A percentile compares a stretch with the other conserved stretches of the same genome.
These are phyloP conservation scores for Mycotypha africana DNA, from an alignment of 371 early-diverging fungal species.

Conservation along the genomic window DNA sequence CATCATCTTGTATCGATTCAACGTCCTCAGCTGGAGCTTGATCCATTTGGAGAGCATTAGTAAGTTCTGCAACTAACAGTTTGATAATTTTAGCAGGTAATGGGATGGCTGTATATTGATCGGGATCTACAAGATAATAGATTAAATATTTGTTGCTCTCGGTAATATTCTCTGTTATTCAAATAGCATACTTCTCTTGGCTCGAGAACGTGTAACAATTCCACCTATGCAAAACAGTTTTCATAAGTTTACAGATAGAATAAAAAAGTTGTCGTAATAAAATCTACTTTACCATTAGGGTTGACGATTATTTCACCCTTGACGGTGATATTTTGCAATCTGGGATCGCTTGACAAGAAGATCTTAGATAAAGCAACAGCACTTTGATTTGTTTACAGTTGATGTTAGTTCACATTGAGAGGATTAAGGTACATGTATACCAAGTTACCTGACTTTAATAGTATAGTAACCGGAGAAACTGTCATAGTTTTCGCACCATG, in stretches of 20 bases:
- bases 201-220: conserved; percentile 57
- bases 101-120: conserved; percentile 73
- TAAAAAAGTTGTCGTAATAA: no score
- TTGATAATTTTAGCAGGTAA: conserved; percentile 80
- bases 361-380: conserved; percentile 76
- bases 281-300: conserved; percentile 43
- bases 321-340: conserved; percentile 63
- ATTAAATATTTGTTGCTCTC: no score
- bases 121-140: conserved; percentile 58
- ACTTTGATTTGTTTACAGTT: no score
- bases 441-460: conserved; percentile 66
- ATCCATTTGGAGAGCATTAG: conserved; percentile 45
- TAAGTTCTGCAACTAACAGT: conserved; percentile 71
- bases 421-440: neutral
- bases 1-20: conserved; percentile 41
- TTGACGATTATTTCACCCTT: conserved; percentile 78
- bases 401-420: no score
- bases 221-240: conserved; percentile 11
- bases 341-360: conserved; percentile 58
- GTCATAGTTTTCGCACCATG: conserved; percentile 75
- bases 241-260: no score
- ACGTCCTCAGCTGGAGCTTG: conserved; percentile 39
- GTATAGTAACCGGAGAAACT: conserved; percentile 72
- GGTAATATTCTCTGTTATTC: neutral
- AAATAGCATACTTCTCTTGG: conserved; percentile 40